Conservation (phyloP, 2,329 filamentous ascomycete genomes). For the Orbilia blumenaviensis region DNA sequence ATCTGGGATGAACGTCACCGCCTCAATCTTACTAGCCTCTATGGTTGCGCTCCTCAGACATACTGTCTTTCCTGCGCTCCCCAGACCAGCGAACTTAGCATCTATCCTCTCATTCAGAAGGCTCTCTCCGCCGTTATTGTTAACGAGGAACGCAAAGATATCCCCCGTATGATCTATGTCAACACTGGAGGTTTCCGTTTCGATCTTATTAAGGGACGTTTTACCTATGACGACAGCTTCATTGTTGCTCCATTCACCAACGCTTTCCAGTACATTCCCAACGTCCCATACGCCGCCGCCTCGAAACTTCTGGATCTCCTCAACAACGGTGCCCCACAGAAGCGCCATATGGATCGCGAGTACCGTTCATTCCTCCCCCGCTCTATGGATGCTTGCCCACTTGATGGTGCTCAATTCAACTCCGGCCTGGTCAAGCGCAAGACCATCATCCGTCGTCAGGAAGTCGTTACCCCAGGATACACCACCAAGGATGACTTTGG, state of each 20-base stretch:
- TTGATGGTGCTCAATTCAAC: constrained; percentile 38
- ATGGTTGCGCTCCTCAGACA: constrained; percentile 70
- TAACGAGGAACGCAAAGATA: constrained; percentile 68
- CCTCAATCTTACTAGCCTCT: constrained; percentile 68
- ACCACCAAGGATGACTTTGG: constrained; percentile 88
- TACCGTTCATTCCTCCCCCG: constrained; percentile 48
- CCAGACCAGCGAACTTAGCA: constrained; percentile 76
- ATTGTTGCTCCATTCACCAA: constrained; percentile 89
- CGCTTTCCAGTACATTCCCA: constrained; percentile 76
- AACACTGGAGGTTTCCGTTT: constrained; percentile 95
- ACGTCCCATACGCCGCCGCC: constrained; percentile 81
- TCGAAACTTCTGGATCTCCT: constrained; percentile 72
- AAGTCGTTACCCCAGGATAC: constrained; percentile 73
- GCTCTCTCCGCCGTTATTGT: constrained; percentile 75
- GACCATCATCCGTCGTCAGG: constrained; percentile 62
- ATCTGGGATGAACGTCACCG: constrained; percentile 66
- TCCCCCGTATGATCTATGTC: constrained; percentile 75
- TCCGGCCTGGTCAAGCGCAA: constrained; percentile 59
- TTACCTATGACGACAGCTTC: constrained; percentile 86
- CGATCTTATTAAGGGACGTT: constrained; percentile 90
- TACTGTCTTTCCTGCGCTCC: constrained; percentile 72
- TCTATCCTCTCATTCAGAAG: constrained; percentile 80
- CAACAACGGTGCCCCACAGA: constrained; percentile 64
- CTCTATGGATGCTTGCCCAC: constrained; percentile 53
- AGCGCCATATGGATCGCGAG: constrained; percentile 41